Percentiles rank a stretch among this genome's conserved stretches.
Evolutionary conservation across 768 basidiomycete species (phyloP).

Genomic region (Amanita thiersii): DNA sequence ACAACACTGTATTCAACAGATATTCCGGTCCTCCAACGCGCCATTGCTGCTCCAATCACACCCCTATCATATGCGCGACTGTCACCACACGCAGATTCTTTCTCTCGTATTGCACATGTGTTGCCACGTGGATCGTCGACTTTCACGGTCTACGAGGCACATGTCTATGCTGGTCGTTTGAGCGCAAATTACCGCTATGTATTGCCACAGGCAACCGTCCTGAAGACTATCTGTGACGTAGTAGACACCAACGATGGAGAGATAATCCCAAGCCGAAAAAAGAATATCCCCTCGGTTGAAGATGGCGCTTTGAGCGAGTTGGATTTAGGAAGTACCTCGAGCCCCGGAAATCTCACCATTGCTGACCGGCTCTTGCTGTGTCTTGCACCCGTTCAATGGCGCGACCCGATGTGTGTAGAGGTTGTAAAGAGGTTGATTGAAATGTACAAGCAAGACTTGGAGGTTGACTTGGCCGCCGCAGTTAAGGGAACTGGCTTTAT

Average conservation of each 20-base stretch:
- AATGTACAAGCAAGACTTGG: conserved; percentile 29
- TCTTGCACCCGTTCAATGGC: conserved; percentile 48
- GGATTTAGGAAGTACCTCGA: conserved; percentile 23
- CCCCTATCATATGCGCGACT: conserved; percentile 49
- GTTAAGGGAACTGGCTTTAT: conserved; percentile 31
- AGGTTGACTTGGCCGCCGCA: conserved; percentile 32
- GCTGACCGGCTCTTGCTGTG: conserved; percentile 36
- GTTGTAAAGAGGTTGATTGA: conserved; percentile 31
- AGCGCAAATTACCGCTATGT: conserved; percentile 35
- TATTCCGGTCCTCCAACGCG: conserved; percentile 47
- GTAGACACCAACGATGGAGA: conserved; percentile 19
- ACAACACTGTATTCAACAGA: conserved; percentile 65
- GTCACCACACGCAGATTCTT: conserved; percentile 12
- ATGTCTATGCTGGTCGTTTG: conserved; percentile 37
- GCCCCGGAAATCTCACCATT: conserved; percentile 29
- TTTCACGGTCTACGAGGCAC: conserved; percentile 38
- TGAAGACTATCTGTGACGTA: conserved; percentile 26
- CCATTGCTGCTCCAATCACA: conserved; percentile 43
- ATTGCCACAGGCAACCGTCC: background rate
- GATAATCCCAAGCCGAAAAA: background rate
- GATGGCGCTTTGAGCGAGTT: background rate
- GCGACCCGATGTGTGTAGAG: conserved; percentile 25
- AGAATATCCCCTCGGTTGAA: background rate
- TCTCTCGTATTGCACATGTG: conserved; percentile 18
- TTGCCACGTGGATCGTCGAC: conserved; percentile 37